Evolutionary conservation across 352 stramenopile genomes (phyloP), one percentile per base, ranked within the genome.

Genomic region (Globisporangium middletonii): DNA sequence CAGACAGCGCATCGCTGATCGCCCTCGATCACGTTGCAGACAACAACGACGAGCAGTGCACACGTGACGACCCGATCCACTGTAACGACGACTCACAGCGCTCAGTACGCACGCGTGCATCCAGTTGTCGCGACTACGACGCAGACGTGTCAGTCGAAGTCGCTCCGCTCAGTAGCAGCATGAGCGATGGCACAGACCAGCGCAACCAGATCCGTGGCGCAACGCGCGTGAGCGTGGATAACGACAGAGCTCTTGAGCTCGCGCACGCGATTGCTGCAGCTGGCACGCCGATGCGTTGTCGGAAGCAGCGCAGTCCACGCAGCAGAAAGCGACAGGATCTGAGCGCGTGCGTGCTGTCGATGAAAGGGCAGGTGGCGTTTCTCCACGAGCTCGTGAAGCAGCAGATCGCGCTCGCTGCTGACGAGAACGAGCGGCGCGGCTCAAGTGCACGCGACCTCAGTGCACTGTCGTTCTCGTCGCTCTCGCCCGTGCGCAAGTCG

Each of bases 311-410:
- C 44, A 61, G 55, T 8, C 47, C 47, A 23, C 55, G 55, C n/a
- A 51, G 27, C n/a, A 38, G 55, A 19, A 56, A 53, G n/a, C 50
- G 46, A 11, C 45, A 60, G 19, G 52, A 54, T 0, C 28, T 65
- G 11, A 47, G 52, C 2, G 52, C 45, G 35, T 65, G 59, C 46
- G 55, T 65, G 52, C 38, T 55, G 45, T 65, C 59, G 33, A 65
- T 65, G 59, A 65, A 60, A 33, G 53, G 52, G 1, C 59, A 65
- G 41, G 52, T 65, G 44, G 52, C 42, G 16, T 65, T 65, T 42
- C 37, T 65, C 12, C 59, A 65, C 16, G 23, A 55, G 5, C 38
- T 65, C 52, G 45, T 65, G 38, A 37, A 54, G 35, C 46, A 42
- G 15, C 50, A 55, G 19, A 42, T 7, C 23, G 28, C 23, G 41